phyloP scores from a whole-genome alignment of 2,329 filamentous ascomycete species.

The Sporothrix luriei region DNA sequence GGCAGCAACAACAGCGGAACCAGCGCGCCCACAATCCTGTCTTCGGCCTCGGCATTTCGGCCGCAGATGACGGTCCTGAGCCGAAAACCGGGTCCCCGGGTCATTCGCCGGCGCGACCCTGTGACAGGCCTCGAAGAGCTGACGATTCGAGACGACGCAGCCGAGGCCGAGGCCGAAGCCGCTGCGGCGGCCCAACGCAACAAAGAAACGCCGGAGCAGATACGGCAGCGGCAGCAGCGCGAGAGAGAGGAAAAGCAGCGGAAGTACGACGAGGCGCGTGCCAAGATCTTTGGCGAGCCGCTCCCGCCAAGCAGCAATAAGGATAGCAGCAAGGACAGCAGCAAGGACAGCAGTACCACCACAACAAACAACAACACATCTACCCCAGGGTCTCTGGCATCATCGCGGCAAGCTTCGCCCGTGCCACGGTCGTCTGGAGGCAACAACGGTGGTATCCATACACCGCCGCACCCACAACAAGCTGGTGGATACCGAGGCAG shows the following conservation, averaged over 20 bases:
- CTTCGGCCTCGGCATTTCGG: slow-evolving; percentile 71
- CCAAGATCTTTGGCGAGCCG: slow-evolving; percentile 75
- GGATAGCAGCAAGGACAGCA: background rate
- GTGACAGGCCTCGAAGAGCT: slow-evolving; percentile 51
- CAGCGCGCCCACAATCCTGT: slow-evolving; percentile 51
- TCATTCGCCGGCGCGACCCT: slow-evolving; percentile 61
- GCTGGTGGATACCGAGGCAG: slow-evolving; percentile 45
- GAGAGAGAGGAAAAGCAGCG: slow-evolving; percentile 88
- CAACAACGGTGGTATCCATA: slow-evolving; percentile 1
- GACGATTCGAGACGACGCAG: slow-evolving; percentile 55
- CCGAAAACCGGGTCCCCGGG: slow-evolving; percentile 69
- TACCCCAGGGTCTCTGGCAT: background rate
- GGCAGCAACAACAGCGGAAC: slow-evolving; percentile 19
- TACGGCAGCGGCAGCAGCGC: slow-evolving; percentile 73
- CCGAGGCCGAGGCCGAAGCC: slow-evolving; percentile 69
- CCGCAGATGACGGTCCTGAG: slow-evolving; percentile 81
- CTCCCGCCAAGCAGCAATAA: slow-evolving; percentile 38
- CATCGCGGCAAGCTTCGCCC: slow-evolving; percentile 32
- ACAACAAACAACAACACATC: background rate
- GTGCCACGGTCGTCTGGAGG: background rate
- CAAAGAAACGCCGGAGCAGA: slow-evolving; percentile 72
- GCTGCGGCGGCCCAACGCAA: slow-evolving; percentile 68
- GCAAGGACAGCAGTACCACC: background rate
- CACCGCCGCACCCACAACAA: slow-evolving; percentile 10
- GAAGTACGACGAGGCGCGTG: slow-evolving; percentile 84